Evolutionary conservation across 495 filamentous ascomycete species (phyloP), one percentile per base, ranked within the genome.

Genomic region (Aspergillus funiculosus): DNA sequence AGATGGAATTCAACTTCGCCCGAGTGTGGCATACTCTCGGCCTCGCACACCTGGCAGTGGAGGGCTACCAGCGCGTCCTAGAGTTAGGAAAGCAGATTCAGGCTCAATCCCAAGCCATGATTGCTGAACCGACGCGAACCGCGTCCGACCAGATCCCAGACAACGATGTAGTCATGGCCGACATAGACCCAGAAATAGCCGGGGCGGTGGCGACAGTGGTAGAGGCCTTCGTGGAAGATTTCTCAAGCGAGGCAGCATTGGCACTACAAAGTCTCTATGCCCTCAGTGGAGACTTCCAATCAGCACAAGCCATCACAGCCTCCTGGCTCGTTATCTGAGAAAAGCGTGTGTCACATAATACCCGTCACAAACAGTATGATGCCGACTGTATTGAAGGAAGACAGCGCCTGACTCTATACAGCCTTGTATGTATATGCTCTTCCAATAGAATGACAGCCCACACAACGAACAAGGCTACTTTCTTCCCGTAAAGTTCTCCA

Each of bases 1-100:
- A 97, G 62, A 87, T 89, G 15, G 85, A 95, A 48, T 97, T 85
- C 63, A 97, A 98, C 55, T 75, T 89, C 34, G 92, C 79, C 14
- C 74, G 88, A 9, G 76, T 83, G 2, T 95, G 84, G 63, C 87
- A 94, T 55, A 68, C 85, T 27, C 74, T 97, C 6, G 89, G 90
- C 1, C 62, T 97, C 24, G 69, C 73, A 10, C 85, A 90, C 59
- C 60, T 95, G 10, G 91, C 92, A 2, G 67, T 86, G 11, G 77
- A 81, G 22, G 86, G 78, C 39, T 98, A 96, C 59, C 64, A 80
- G 48, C 69, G 72, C 37, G 75, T 79, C 25, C 62, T 79, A 27
- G 52, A 66, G 15, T 37, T 81, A 10, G 70, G 73, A 24, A 52
- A 63, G 38, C 45, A 66, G 42, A 73, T 78, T 14, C 60, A 63